phyloP scores from a whole-genome alignment of 2,329 filamentous ascomycete genomes.

The Neonectria punicea region DNA sequence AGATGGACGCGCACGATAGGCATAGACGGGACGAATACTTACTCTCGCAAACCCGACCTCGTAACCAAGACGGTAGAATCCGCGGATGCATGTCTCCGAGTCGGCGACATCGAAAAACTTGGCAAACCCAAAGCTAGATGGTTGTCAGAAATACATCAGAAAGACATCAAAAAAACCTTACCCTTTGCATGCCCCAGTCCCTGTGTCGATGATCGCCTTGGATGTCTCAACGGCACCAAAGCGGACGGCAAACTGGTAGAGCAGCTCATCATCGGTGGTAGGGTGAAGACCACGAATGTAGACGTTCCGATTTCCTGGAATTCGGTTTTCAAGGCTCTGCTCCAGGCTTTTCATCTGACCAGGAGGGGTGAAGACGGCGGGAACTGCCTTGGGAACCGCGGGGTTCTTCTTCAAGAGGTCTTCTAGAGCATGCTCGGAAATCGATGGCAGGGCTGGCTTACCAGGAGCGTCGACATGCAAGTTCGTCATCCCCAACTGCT shows the following conservation, averaged over 20 bases:
- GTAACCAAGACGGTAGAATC: conserved; percentile 93
- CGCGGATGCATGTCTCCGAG: conserved; percentile 95
- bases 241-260: conserved; percentile 82
- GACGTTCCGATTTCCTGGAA: conserved; percentile 92
- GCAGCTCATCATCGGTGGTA: conserved; percentile 91
- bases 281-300: conserved; percentile 97
- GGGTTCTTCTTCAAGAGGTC: conserved; percentile 80
- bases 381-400: conserved; percentile 85
- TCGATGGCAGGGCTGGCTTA: conserved; percentile 54
- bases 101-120: conserved; percentile 90
- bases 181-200: conserved; percentile 96
- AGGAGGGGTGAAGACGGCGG: conserved; percentile 85
- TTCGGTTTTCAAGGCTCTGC: conserved; percentile 93
- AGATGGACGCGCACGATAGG: not conserved
- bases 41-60: conserved; percentile 97
- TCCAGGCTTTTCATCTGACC: conserved; percentile 91
- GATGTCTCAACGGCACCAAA: conserved; percentile 96
- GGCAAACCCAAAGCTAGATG: conserved; percentile 89
- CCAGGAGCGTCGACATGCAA: conserved; percentile 53
- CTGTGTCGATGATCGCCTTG: conserved; percentile 97
- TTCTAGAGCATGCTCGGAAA: conserved; percentile 66
- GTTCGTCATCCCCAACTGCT: conserved; percentile 61
- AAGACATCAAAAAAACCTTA: conserved; percentile 54
- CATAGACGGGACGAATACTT: conserved; percentile 45
- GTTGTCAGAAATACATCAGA: conserved; percentile 20